Evolutionary conservation across 2,329 filamentous ascomycete genomes (phyloP).

Genomic region (Colletotrichum sp.): DNA sequence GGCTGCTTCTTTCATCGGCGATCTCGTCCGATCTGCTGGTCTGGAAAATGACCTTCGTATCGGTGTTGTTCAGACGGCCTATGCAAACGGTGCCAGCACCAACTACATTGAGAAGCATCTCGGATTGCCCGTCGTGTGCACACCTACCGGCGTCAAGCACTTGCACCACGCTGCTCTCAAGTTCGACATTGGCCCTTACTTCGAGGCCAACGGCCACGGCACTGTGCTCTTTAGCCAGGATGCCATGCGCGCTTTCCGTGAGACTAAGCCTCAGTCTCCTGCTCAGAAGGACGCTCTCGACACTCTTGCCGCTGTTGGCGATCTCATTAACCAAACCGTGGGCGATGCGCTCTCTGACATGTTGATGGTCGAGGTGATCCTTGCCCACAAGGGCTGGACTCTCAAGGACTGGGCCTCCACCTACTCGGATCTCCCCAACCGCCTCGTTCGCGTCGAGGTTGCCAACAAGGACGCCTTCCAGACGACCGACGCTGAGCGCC

Average conservation of each 20-base stretch:
- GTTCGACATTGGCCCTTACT: constrained; percentile 96
- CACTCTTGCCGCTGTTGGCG: constrained; percentile 79
- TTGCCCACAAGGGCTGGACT: constrained; percentile 93
- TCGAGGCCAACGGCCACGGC: constrained; percentile 97
- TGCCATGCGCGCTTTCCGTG: constrained; percentile 78
- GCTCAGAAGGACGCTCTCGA: constrained; percentile 90
- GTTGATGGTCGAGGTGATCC: constrained; percentile 92
- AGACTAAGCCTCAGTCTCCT: constrained; percentile 84
- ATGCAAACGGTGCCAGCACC: constrained; percentile 95
- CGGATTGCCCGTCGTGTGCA: constrained; percentile 89
- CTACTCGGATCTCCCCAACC: constrained; percentile 93
- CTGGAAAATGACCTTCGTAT: constrained; percentile 83
- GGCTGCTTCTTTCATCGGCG: constrained; percentile 90
- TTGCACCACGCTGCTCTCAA: constrained; percentile 95
- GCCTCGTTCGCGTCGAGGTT: constrained; percentile 92
- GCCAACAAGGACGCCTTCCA: constrained; percentile 87
- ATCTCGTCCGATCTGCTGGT: constrained; percentile 81
- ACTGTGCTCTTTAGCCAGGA: constrained; percentile 93
- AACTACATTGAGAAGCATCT: constrained; percentile 89
- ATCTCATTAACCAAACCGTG: constrained; percentile 97
- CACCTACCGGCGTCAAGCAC: constrained; percentile 95
- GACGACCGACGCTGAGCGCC: constrained; percentile 90
- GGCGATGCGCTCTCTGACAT: constrained; percentile 96
- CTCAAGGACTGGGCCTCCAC: constrained; percentile 91
- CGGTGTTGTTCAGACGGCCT: constrained; percentile 95